Evolutionary conservation across 495 filamentous ascomycete genomes (phyloP).

Genomic region (Niebla homalea): DNA sequence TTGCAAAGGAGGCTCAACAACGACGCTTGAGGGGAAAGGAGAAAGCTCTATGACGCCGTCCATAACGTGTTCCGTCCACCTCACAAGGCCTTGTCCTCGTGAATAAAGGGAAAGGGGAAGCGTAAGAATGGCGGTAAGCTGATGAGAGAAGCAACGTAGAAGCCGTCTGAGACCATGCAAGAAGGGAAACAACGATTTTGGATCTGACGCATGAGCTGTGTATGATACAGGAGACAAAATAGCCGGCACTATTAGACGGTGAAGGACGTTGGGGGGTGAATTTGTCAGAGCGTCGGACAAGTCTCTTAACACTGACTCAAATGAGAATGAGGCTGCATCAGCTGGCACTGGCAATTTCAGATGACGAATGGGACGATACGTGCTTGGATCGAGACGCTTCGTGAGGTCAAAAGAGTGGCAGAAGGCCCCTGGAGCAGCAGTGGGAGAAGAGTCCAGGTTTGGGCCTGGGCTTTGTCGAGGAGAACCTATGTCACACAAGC

Average conservation of each 20-base stretch:
- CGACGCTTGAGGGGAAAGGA: constrained; percentile 61
- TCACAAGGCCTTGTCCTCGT: constrained; percentile 59
- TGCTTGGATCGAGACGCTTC: constrained; percentile 57
- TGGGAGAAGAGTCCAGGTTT: neutral
- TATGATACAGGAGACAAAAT: constrained; percentile 77
- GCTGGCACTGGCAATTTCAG: constrained; percentile 38
- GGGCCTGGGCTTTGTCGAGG: no score
- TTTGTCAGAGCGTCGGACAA: constrained; percentile 44
- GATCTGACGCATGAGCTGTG: constrained; percentile 48
- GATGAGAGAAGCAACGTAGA: constrained; percentile 48
- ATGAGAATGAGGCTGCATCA: constrained; percentile 35
- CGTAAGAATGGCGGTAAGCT: constrained; percentile 63
- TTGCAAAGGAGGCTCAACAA: constrained; percentile 31
- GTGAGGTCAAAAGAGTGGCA: constrained; percentile 85
- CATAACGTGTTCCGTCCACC: constrained; percentile 76
- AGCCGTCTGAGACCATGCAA: constrained; percentile 67
- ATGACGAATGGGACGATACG: constrained; percentile 41
- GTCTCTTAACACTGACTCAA: constrained; percentile 47
- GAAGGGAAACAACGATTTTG: constrained; percentile 67
- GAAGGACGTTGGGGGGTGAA: constrained; percentile 46
- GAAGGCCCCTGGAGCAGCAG: constrained; percentile 36
- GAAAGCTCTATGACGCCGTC: constrained; percentile 84
- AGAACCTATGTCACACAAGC: no score
- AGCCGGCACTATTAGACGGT: constrained; percentile 72
- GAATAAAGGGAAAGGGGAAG: constrained; percentile 72